phyloP scores from a whole-genome alignment of 2,329 filamentous ascomycete species.

The Pseudogymnoascus sp. region DNA sequence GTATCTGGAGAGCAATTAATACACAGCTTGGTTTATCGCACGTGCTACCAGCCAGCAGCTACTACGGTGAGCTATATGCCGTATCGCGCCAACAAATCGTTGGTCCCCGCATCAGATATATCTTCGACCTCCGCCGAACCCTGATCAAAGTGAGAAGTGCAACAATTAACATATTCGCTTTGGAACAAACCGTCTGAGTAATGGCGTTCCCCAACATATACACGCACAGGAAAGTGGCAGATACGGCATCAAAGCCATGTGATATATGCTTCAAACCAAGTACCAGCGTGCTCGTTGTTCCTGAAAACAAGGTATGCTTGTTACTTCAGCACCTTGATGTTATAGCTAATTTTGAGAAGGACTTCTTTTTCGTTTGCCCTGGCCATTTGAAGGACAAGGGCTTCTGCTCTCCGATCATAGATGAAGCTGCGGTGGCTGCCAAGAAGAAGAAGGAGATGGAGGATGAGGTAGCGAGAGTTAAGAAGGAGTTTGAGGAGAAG shows the following conservation, averaged over 20 bases:
- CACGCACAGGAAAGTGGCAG: conserved; percentile 78
- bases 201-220: conserved; percentile 66
- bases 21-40: not conserved
- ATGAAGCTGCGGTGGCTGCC: conserved; percentile 57
- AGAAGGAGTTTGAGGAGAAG: conserved; percentile 69
- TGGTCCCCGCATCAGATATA: not conserved
- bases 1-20: not conserved
- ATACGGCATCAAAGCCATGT: conserved; percentile 75
- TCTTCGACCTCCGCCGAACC: not conserved
- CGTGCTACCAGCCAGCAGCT: not conserved
- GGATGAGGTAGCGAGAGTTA: conserved; percentile 55
- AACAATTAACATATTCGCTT: not conserved
- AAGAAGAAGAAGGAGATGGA: conserved; percentile 57
- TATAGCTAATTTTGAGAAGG: conserved; percentile 36
- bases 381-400: conserved; percentile 74
- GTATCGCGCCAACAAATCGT: conserved; percentile 1
- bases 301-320: conserved; percentile 69
- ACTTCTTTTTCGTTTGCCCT: conserved; percentile 88
- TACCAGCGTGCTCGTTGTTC: conserved; percentile 78
- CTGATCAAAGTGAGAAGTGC: not conserved
- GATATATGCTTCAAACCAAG: conserved; percentile 88
- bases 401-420: conserved; percentile 71
- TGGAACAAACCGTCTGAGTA: not conserved
- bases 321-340: not conserved
- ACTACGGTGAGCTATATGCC: conserved; percentile 4